Evolutionary conservation across 2,329 filamentous ascomycete genomes (phyloP).

Genomic region (Fusarium sp.): DNA sequence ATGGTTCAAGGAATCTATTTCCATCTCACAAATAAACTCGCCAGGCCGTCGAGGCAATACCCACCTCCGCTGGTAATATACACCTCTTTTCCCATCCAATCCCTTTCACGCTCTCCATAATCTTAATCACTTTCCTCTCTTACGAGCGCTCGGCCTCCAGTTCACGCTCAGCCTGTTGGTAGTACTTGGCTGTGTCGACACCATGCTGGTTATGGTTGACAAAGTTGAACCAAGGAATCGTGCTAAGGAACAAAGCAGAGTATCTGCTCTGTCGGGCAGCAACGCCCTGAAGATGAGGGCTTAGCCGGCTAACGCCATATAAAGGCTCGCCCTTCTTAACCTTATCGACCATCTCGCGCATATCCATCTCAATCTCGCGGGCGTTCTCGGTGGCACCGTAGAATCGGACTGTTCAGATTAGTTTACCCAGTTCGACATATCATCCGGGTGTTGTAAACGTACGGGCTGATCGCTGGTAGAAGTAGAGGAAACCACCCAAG

Average conservation of each 20-base stretch:
- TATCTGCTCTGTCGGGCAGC: constrained; percentile 94
- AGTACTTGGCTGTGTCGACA: constrained; percentile 98
- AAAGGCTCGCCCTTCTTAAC: constrained; percentile 92
- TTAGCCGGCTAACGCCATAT: constrained; percentile 83
- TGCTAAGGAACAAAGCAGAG: constrained; percentile 83
- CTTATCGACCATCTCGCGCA: constrained; percentile 97
- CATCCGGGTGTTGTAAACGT: constrained; percentile 55
- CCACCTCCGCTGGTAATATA: constrained; percentile 45
- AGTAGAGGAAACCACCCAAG: constrained; percentile 83
- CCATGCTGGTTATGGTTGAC: constrained; percentile 97
- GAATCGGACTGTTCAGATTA: constrained; percentile 77
- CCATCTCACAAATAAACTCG: constrained; percentile 40
- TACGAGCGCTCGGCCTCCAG: constrained; percentile 76
- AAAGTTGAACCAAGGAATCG: constrained; percentile 97
- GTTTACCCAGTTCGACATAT: background rate
- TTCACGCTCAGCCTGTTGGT: constrained; percentile 93
- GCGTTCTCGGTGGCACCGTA: constrained; percentile 95
- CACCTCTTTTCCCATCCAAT: constrained; percentile 33
- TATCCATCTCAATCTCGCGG: constrained; percentile 94
- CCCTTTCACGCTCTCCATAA: background rate
- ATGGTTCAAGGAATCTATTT: constrained; percentile 42
- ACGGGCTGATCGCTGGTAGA: constrained; percentile 88
- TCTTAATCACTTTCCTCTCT: background rate
- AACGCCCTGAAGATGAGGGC: constrained; percentile 92
- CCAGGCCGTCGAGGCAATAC: constrained; percentile 37